Conservation (phyloP, 768 basidiomycete species). For the Tulasnella sp. region DNA sequence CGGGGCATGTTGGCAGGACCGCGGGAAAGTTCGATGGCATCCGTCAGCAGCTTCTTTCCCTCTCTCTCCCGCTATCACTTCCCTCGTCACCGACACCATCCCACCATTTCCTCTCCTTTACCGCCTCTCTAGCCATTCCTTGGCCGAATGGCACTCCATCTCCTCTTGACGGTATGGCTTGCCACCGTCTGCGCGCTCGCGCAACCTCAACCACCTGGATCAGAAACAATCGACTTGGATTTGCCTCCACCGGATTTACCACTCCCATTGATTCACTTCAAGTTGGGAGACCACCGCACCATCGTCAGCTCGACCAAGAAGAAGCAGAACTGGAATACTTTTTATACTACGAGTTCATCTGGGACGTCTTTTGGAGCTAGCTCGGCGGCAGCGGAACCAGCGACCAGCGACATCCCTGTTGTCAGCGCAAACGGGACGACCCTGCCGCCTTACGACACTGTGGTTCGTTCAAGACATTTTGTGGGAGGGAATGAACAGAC, state of each 20-base stretch:
- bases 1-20: not conserved
- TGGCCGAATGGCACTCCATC: not conserved
- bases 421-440: slow-evolving; percentile 20
- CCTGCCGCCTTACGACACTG: slow-evolving; percentile 28
- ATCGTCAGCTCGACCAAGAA: slow-evolving; percentile 15
- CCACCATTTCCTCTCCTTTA: not conserved
- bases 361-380: not conserved
- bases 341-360: not conserved
- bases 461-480: not conserved
- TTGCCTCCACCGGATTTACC: slow-evolving; percentile 11
- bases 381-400: not conserved
- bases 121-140: slow-evolving; percentile 18
- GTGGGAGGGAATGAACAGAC: not conserved
- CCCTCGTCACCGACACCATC: not conserved
- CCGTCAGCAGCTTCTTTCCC: slow-evolving; percentile 1
- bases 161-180: slow-evolving; percentile 22
- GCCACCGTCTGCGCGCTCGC: slow-evolving; percentile 11
- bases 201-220: not conserved
- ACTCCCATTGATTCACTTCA: slow-evolving; percentile 29
- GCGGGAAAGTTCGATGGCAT: not conserved
- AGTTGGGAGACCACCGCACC: not conserved
- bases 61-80: slow-evolving; percentile 1
- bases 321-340: slow-evolving; percentile 3
- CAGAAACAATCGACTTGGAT: not conserved
- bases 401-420: not conserved